Evolutionary conservation across 2,329 filamentous ascomycete genomes (phyloP), one percentile per base, ranked within the genome.

Genomic region (Fusarium anthophilum): DNA sequence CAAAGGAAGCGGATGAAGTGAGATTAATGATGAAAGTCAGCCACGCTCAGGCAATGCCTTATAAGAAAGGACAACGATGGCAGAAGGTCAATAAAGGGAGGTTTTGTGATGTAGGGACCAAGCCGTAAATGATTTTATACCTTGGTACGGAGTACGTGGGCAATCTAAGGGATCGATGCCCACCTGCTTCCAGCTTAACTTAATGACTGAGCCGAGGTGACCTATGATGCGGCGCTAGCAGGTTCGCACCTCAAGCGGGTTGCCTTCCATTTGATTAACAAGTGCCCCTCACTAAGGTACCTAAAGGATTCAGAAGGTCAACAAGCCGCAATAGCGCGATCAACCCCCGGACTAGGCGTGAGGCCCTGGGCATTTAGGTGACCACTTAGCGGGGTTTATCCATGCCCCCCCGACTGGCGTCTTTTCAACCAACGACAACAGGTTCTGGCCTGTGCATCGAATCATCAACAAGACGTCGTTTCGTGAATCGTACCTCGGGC

Each of bases 401-500:
- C 56, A 57, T 55, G 63, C 70, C 47, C 37, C 70, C 39, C 41
- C 54, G 35, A 57, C 69, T 75, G 64, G 69, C 62, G 60, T 67
- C 74, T 75, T 76, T 76, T 71, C 35, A 35, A 51, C 66, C 66
- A 78, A 73, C 63, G 61, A 68, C 64, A 58, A 61, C 54, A 50
- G 64, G 58, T 66, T 69, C 65, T 72, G 65, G 66, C 63, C 63
- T 69, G 72, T 71, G 73, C 74, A 76, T 75, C 70, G 66, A 76
- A 78, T 77, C 76, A 78, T 76, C 55, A 64, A 75, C 66, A 57
- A 55, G 59, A 70, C 61, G 67, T 76, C 69, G 64, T 55, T 73
- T 67, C 47, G 73, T 71, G 71, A 77, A 70, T 67, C 70, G 66
- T 62, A 65, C 58, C 64, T 56, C 20, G 32, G 51, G 32, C 58